Evolutionary conservation across 768 basidiomycete genomes (phyloP).

Genomic region (Rhodotorula babjevae): DNA sequence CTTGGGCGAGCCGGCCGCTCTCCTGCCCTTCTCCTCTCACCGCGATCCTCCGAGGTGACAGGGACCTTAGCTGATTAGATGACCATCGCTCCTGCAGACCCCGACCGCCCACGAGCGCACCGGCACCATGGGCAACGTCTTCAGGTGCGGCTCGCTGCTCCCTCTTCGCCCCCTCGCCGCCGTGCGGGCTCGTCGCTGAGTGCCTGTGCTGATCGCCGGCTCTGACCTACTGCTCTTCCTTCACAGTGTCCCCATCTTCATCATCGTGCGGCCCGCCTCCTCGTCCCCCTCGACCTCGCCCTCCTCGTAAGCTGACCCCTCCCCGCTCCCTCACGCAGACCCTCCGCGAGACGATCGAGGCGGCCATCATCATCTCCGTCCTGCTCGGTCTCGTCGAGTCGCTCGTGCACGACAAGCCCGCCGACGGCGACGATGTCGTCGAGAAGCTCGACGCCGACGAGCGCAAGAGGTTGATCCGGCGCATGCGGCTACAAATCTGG

Average conservation of each 20-base stretch:
- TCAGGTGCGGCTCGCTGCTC: conserved; percentile 25
- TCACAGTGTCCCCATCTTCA: conserved; percentile 28
- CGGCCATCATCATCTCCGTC: conserved; percentile 84
- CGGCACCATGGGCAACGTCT: conserved; percentile 32
- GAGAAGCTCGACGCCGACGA: conserved; percentile 4
- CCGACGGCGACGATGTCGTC: conserved; percentile 13
- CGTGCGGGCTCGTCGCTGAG: neutral
- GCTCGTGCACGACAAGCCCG: conserved; percentile 51
- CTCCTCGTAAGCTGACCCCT: neutral
- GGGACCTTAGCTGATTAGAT: neutral
- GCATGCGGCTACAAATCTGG: conserved; percentile 54
- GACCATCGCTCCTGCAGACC: neutral
- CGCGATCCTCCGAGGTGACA: neutral
- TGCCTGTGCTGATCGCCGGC: too few relatives aligned
- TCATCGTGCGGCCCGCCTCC: conserved; percentile 4
- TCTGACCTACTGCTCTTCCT: too few relatives aligned
- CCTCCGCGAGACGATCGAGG: conserved; percentile 72
- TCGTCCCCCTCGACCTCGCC: neutral
- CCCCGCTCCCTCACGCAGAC: neutral
- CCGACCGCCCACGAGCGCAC: too few relatives aligned
- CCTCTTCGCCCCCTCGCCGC: neutral
- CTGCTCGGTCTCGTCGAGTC: conserved; percentile 88
- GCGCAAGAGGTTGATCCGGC: conserved; percentile 53
- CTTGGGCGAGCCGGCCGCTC: too few relatives aligned
- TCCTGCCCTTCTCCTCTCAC: too few relatives aligned